These are phyloP conservation scores for Astragalus membranaceus DNA, from an alignment of 306 rosid genomes.

Conservation along the genomic window DNA sequence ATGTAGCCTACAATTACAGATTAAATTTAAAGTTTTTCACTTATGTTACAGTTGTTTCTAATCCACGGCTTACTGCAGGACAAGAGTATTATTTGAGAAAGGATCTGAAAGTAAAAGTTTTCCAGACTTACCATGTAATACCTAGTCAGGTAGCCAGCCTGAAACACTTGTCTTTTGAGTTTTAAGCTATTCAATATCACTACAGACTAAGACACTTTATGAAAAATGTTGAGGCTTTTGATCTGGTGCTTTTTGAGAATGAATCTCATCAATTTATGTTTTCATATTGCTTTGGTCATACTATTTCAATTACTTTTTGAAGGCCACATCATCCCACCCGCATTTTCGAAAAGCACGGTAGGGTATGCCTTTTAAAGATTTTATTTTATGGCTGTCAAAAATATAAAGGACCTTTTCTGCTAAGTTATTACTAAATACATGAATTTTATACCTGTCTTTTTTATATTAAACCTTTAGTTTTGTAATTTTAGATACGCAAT, in stretches of 20 bases:
- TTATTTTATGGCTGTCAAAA: neutral
- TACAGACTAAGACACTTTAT: neutral
- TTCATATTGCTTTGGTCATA: neutral
- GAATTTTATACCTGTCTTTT: neutral
- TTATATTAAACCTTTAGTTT: neutral
- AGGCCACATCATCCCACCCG: neutral
- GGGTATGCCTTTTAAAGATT: neutral
- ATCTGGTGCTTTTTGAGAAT: neutral
- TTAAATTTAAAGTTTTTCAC: neutral
- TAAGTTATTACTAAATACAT: neutral
- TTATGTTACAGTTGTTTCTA: neutral
- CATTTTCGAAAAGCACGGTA: neutral
- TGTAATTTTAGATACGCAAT: neutral
- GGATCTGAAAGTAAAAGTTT: conserved; percentile 80
- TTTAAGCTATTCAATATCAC: neutral
- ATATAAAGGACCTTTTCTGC: neutral
- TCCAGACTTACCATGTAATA: conserved; percentile 77
- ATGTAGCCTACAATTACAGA: neutral
- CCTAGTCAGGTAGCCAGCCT: conserved; percentile 69
- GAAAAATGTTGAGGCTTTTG: conserved; percentile 3
- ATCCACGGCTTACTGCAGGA: conserved; percentile 40
- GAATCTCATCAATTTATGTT: neutral
- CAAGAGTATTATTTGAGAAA: conserved; percentile 67
- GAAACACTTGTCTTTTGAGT: neutral
- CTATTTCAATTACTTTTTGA: neutral